These are phyloP conservation scores for Apiosordaria backusii DNA, from an alignment of 495 filamentous ascomycete genomes.

Conservation along the genomic window DNA sequence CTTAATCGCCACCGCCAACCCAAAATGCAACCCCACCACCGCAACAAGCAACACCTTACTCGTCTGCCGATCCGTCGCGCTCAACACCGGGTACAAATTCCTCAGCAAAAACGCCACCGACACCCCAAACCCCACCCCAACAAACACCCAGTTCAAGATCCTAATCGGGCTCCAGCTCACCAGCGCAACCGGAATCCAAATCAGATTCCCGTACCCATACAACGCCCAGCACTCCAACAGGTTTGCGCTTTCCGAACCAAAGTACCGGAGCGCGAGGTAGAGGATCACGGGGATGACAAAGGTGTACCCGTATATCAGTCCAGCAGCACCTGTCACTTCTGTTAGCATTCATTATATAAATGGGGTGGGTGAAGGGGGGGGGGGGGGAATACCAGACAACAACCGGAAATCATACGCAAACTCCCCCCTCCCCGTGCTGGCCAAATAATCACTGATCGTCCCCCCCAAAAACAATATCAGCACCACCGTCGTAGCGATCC, in stretches of 20 bases:
- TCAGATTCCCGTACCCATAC: slow-evolving; percentile 92
- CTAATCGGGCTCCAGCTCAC: slow-evolving; percentile 82
- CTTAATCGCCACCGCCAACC: slow-evolving; percentile 87
- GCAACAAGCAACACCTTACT: slow-evolving; percentile 82
- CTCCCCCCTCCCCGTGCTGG: slow-evolving; percentile 37
- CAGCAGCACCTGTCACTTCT: slow-evolving; percentile 61
- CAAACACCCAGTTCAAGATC: slow-evolving; percentile 90
- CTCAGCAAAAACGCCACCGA: slow-evolving; percentile 83
- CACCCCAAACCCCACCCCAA: slow-evolving; percentile 81
- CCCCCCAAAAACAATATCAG: slow-evolving; percentile 93
- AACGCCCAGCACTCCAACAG: slow-evolving; percentile 90
- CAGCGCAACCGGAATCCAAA: slow-evolving; percentile 93
- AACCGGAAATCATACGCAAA: slow-evolving; percentile 85
- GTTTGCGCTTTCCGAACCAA: slow-evolving; percentile 82
- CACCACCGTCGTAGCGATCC: slow-evolving; percentile 97
- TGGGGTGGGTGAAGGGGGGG: not conserved
- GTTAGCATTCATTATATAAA: not conserved
- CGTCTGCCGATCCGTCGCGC: slow-evolving; percentile 85
- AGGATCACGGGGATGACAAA: slow-evolving; percentile 75
- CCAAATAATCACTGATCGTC: slow-evolving; percentile 86
- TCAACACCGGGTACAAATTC: slow-evolving; percentile 91
- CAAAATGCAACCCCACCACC: slow-evolving; percentile 81
- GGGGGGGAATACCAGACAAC: slow-evolving; percentile 53
- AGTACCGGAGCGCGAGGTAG: slow-evolving; percentile 90
- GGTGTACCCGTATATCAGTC: slow-evolving; percentile 92